Percentiles rank a stretch among this genome's conserved stretches.
These are phyloP conservation scores for Scenedesmus sp. DNA, from an alignment of 163 green algal species.

Conservation along the genomic window DNA sequence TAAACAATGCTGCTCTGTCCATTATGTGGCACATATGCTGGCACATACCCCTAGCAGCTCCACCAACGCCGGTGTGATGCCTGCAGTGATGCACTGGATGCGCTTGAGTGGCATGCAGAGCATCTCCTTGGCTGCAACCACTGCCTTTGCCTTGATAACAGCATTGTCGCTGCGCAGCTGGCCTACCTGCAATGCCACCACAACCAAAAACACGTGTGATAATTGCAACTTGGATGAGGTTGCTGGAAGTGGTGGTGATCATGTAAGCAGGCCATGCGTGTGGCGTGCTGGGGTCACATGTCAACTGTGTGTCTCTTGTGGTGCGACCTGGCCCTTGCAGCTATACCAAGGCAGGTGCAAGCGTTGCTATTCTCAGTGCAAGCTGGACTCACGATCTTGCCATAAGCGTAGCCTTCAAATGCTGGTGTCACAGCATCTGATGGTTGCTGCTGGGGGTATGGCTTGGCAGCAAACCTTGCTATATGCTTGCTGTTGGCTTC, in stretches of 20 bases:
- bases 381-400: constrained; percentile 62
- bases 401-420: constrained; percentile 62
- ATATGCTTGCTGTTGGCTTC: constrained; percentile 63
- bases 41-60: constrained; percentile 49
- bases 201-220: neutral
- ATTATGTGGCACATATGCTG: neutral
- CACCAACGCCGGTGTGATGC: constrained; percentile 56
- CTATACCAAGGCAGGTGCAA: neutral
- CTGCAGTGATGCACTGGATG: constrained; percentile 67
- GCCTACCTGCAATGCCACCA: constrained; percentile 5
- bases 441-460: constrained; percentile 47
- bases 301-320: neutral
- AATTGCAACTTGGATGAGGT: neutral
- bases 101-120: constrained; percentile 50
- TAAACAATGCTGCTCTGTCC: neutral
- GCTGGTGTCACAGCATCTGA: constrained; percentile 60
- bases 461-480: constrained; percentile 56
- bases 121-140: constrained; percentile 62
- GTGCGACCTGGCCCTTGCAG: neutral
- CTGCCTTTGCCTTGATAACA: constrained; percentile 58
- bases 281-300: neutral
- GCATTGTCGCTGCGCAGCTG: constrained; percentile 51
- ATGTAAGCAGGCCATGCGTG: neutral
- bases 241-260: neutral
- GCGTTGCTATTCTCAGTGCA: neutral